Percentiles rank a stretch among this genome's conserved stretches.
These are phyloP conservation scores for Cutaneotrichosporon arboriforme DNA, from an alignment of 1,284 basidiomycete species.

Conservation along the genomic window DNA sequence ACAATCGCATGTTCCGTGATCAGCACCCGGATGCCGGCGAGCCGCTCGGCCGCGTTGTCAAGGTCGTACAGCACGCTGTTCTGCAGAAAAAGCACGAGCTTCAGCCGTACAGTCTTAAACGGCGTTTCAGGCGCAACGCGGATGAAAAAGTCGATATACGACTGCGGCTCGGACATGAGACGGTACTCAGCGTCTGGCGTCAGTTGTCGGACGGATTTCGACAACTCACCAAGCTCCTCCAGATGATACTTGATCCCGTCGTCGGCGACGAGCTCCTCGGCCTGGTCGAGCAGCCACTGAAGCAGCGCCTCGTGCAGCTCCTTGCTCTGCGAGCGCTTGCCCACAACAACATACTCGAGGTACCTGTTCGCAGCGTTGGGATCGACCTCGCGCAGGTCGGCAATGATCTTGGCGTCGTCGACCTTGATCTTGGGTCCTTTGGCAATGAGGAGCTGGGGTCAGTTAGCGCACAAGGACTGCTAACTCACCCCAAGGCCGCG, in stretches of 20 bases:
- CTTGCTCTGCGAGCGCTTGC: conserved; percentile 52
- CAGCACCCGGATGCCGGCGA: conserved; percentile 54
- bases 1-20: conserved; percentile 70
- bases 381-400: conserved; percentile 39
- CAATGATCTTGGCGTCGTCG: conserved; percentile 42
- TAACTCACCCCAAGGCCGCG: conserved; percentile 63
- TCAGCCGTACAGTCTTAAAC: conserved; percentile 66
- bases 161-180: conserved; percentile 31
- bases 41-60: conserved; percentile 50
- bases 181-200: conserved; percentile 42
- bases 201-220: neutral
- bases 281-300: conserved; percentile 28
- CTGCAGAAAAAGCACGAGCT: conserved; percentile 70
- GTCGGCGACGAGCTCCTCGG: conserved; percentile 29
- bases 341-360: conserved; percentile 72
- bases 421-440: conserved; percentile 53
- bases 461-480: neutral
- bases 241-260: conserved; percentile 47
- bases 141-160: conserved; percentile 41
- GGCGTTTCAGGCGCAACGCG: conserved; percentile 59
- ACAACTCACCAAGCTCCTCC: conserved; percentile 44
- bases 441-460: conserved; percentile 51
- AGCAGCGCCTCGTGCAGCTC: conserved; percentile 40
- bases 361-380: conserved; percentile 60
- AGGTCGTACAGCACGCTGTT: conserved; percentile 65